phyloP scores from a whole-genome alignment of 2,329 filamentous ascomycete genomes.

The Stagonosporopsis vannaccii region DNA sequence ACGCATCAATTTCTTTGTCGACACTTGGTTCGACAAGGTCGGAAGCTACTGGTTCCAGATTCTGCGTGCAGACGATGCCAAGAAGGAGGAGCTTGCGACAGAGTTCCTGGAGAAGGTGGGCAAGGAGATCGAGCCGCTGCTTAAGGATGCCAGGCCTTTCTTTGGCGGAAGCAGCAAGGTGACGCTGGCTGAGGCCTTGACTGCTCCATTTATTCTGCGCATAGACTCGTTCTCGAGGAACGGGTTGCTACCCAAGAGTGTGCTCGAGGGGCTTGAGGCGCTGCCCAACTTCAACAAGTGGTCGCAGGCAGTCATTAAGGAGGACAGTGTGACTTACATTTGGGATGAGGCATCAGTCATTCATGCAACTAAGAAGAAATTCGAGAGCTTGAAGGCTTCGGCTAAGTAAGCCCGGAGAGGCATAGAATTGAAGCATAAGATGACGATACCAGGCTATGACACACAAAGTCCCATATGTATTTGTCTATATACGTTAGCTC shows the following conservation, averaged over 20 bases:
- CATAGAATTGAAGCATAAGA: not conserved
- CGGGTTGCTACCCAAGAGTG: slow-evolving; percentile 60
- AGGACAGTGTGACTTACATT: slow-evolving; percentile 68
- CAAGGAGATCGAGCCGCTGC: slow-evolving; percentile 77
- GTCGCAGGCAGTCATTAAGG: slow-evolving; percentile 65
- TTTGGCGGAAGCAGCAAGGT: slow-evolving; percentile 59
- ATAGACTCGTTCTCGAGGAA: slow-evolving; percentile 63
- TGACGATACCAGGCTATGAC: not conserved
- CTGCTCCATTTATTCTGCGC: slow-evolving; percentile 72
- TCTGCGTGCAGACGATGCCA: slow-evolving; percentile 57
- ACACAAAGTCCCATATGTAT: not conserved
- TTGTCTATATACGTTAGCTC: not conserved
- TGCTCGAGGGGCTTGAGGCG: slow-evolving; percentile 58
- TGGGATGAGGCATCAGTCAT: slow-evolving; percentile 43
- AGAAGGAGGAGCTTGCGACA: slow-evolving; percentile 55
- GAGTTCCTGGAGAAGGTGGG: slow-evolving; percentile 64
- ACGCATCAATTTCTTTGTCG: slow-evolving; percentile 74
- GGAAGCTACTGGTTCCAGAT: slow-evolving; percentile 57
- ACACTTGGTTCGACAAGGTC: slow-evolving; percentile 72
- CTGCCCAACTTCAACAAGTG: slow-evolving; percentile 74
- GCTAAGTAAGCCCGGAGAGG: slow-evolving; percentile 20
- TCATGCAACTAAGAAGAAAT: slow-evolving; percentile 25
- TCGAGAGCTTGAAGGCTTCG: slow-evolving; percentile 37
- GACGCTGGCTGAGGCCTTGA: slow-evolving; percentile 75
- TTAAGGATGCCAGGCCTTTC: slow-evolving; percentile 58